These are phyloP conservation scores for Pyrenophora tritici-repentis DNA, from an alignment of 2,329 filamentous ascomycete genomes.

Conservation along the genomic window DNA sequence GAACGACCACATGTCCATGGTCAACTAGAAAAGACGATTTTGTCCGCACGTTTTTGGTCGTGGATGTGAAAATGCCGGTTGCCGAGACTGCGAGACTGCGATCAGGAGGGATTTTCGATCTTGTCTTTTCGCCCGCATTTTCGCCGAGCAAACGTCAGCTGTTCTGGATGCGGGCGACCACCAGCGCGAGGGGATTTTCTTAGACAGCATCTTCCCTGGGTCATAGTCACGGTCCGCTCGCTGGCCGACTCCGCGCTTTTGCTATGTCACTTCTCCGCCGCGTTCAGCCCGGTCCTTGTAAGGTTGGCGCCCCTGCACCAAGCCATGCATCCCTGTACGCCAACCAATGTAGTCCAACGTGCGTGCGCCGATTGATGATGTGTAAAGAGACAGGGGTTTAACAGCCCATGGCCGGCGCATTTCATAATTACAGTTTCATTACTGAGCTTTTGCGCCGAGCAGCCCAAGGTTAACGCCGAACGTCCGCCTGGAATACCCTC, in stretches of 20 bases:
- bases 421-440: conserved; percentile 41
- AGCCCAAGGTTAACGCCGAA: conserved; percentile 41
- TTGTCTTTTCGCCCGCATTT: conserved; percentile 12
- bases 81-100: conserved; percentile 16
- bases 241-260: conserved; percentile 38
- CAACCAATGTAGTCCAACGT: conserved; percentile 43
- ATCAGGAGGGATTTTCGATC: conserved; percentile 12
- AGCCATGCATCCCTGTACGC: conserved; percentile 37
- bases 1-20: no score
- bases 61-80: conserved; percentile 26
- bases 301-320: conserved; percentile 44
- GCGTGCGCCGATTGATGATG: conserved; percentile 41
- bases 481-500: conserved; percentile 43
- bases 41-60: conserved; percentile 29
- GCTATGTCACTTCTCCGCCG: conserved; percentile 40
- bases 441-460: conserved; percentile 27
- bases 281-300: conserved; percentile 41
- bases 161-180: conserved; percentile 20
- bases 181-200: conserved; percentile 17
- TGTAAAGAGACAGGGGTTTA: conserved; percentile 36
- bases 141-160: conserved; percentile 27
- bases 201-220: conserved; percentile 20
- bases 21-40: conserved; percentile 10
- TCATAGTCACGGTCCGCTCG: conserved; percentile 31
- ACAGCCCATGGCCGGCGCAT: conserved; percentile 24